Evolutionary conservation across 2,329 filamentous ascomycete species (phyloP), one percentile per base, ranked within the genome.

Genomic region (Neoscytalidium dimidiatum): DNA sequence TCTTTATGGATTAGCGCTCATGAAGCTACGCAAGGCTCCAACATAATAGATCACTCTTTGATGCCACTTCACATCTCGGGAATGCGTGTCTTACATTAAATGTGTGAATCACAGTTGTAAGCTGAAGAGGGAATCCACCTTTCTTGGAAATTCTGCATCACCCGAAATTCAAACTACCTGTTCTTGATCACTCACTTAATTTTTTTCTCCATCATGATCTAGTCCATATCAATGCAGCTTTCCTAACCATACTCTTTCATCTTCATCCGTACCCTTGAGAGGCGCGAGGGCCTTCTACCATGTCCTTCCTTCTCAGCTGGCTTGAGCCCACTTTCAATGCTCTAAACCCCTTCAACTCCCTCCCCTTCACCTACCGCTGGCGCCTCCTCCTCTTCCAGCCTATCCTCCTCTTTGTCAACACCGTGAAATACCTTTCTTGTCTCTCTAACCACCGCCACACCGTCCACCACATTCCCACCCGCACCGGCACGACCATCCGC

Each of bases 321-420:
- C 28, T 60, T 2, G 56, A 62, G 4, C 58, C 58, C 17, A 38
- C 58, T 33, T 51, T 41, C 29, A 62, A 44, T 33, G 58, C 58
- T 19, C 21, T 62, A 11, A 28, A 49, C 13, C 58, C 58, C 49
- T 77, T 79, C 66, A 70, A 74, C 14, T 67, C 70, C 52, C 72
- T 83, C 48, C 75, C 81, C 4, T 80, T 76, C 67, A 65, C 66
- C n/a, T 70, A 77, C 31, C 80, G 82, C 67, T 82, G 80, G 79
- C 79, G 80, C 6, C 74, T 82, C 7, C 70, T 84, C 26, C 62
- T 77, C 48, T 75, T 84, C 19, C 79, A 82, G 66, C 80, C 81
- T 17, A 69, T 79, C 26, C 48, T 68, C 26, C 64, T 64, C 33
- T 66, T 64, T 48, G 43, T 70, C 61, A 43, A 43, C 43, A 43